These are phyloP conservation scores for Metschnikowia vanudenii DNA, from an alignment of 805 yeast species.

Conservation along the genomic window DNA sequence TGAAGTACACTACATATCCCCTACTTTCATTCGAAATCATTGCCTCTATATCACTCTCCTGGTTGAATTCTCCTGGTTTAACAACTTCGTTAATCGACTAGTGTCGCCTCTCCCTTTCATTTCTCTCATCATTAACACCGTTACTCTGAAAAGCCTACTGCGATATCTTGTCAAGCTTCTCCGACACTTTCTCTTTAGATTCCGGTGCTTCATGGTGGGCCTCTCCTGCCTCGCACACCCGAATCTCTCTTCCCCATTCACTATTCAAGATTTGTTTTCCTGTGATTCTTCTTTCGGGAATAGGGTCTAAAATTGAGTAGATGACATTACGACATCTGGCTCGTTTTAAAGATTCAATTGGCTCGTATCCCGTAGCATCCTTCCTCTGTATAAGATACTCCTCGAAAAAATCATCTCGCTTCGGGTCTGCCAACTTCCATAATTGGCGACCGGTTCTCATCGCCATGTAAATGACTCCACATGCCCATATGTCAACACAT, in stretches of 20 bases:
- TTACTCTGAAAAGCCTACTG: neutral
- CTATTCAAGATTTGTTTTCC: slow-evolving; percentile 85
- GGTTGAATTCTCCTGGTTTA: no score
- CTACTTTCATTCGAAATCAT: neutral
- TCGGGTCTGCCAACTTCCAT: slow-evolving; percentile 77
- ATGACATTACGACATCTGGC: slow-evolving; percentile 91
- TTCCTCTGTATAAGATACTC: slow-evolving; percentile 76
- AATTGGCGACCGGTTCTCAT: slow-evolving; percentile 92
- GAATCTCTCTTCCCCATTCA: slow-evolving; percentile 94
- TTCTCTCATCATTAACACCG: neutral
- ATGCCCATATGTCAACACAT: slow-evolving; percentile 85
- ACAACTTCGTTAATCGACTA: no score
- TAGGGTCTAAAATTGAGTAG: slow-evolving; percentile 90
- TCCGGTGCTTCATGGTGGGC: slow-evolving; percentile 1
- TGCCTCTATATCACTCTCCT: neutral
- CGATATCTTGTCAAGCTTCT: slow-evolving; percentile 2
- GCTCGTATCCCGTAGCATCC: slow-evolving; percentile 84
- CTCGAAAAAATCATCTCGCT: slow-evolving; percentile 75
- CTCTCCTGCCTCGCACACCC: slow-evolving; percentile 71
- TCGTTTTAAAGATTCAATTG: slow-evolving; percentile 80
- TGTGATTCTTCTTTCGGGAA: slow-evolving; percentile 81
- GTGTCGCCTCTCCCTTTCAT: neutral
- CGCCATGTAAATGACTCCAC: slow-evolving; percentile 91
- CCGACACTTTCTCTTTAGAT: slow-evolving; percentile 1
- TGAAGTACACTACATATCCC: neutral